These are phyloP conservation scores for Trichoderma gracile DNA, from an alignment of 2,329 filamentous ascomycete species.

Conservation along the genomic window DNA sequence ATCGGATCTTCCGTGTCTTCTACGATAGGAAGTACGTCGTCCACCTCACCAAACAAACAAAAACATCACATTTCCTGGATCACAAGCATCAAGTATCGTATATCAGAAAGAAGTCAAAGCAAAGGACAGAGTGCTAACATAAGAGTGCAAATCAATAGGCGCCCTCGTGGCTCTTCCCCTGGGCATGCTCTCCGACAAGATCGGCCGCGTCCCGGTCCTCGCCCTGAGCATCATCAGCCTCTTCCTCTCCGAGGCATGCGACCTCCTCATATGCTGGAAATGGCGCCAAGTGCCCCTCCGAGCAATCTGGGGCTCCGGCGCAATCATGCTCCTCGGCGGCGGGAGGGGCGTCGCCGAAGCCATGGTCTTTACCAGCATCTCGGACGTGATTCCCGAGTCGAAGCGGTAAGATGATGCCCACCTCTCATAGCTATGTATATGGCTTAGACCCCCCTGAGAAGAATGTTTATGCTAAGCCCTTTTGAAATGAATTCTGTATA, in stretches of 20 bases:
- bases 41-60: too few species aligned
- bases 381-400: slow-evolving; percentile 27
- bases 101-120: neutral
- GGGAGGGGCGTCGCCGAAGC: slow-evolving; percentile 33
- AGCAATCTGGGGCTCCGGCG: slow-evolving; percentile 33
- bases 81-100: neutral
- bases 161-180: slow-evolving; percentile 31
- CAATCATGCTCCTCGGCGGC: slow-evolving; percentile 32
- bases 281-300: slow-evolving; percentile 29
- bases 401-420: slow-evolving; percentile 27
- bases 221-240: slow-evolving; percentile 32
- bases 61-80: too few species aligned
- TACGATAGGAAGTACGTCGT: slow-evolving; percentile 29
- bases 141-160: slow-evolving; percentile 24
- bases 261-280: slow-evolving; percentile 30
- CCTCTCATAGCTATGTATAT: too few species aligned
- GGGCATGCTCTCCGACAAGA: slow-evolving; percentile 31
- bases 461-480: too few species aligned
- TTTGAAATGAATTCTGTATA: neutral
- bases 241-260: slow-evolving; percentile 31
- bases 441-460: too few species aligned
- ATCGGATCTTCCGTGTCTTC: slow-evolving; percentile 31
- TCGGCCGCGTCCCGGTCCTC: slow-evolving; percentile 34
- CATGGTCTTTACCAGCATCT: slow-evolving; percentile 35
- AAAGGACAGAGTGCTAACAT: neutral